Evolutionary conservation across 805 yeast genomes (phyloP).

Genomic region (Myxozyma geophila): DNA sequence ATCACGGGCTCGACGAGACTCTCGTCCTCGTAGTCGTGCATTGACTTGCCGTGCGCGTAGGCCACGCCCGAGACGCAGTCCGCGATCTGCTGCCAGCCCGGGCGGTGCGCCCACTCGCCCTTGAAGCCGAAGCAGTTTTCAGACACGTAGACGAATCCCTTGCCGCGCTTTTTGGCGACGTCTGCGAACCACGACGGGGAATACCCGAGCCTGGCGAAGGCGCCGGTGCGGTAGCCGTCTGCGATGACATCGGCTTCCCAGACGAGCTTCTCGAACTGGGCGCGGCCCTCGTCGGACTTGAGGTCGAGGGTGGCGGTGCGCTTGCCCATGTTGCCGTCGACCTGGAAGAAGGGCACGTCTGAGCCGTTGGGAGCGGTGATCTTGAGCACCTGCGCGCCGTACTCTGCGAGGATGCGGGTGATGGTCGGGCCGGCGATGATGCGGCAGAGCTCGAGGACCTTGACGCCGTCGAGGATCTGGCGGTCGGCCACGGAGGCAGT

Average conservation of each 20-base stretch:
- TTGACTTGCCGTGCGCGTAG: conserved; percentile 44
- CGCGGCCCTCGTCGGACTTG: conserved; percentile 42
- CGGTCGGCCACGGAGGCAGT: background rate
- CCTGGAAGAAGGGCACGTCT: conserved; percentile 47
- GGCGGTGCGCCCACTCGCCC: conserved; percentile 45
- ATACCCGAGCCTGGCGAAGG: conserved; percentile 44
- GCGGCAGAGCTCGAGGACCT: conserved; percentile 46
- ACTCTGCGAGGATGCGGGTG: conserved; percentile 45
- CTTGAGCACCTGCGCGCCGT: conserved; percentile 47
- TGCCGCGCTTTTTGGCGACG: conserved; percentile 43
- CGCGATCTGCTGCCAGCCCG: conserved; percentile 50
- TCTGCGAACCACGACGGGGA: conserved; percentile 43
- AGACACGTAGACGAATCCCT: conserved; percentile 46
- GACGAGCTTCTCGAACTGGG: conserved; percentile 42
- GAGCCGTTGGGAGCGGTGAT: conserved; percentile 43
- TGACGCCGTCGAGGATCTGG: conserved; percentile 44
- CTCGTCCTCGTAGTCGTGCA: conserved; percentile 37
- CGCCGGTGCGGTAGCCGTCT: conserved; percentile 47
- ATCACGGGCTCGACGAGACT: conserved; percentile 43
- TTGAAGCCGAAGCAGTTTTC: conserved; percentile 47
- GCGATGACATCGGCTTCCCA: conserved; percentile 45
- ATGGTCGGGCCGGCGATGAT: conserved; percentile 48
- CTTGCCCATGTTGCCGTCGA: conserved; percentile 48
- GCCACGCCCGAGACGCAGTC: conserved; percentile 48
- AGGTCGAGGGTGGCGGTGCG: conserved; percentile 45